Evolutionary conservation across 768 basidiomycete genomes (phyloP).

Genomic region (Cubamyces sp.): DNA sequence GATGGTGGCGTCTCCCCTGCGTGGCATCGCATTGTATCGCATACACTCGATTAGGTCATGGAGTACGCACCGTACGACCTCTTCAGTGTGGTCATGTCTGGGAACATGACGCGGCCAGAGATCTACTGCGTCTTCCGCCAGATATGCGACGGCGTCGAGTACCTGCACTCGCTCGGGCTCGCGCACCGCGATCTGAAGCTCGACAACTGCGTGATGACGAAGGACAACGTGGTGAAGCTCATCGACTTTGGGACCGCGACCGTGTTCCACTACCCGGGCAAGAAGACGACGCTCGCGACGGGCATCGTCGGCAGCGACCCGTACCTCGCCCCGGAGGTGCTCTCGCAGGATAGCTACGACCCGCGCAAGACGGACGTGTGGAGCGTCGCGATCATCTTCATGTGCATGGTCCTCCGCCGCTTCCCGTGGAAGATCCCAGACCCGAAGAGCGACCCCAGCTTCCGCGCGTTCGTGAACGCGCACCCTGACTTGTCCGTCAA

Average conservation of each 20-base stretch:
- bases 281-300: constrained; percentile 72
- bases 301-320: constrained; percentile 98
- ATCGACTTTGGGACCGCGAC: constrained; percentile 99
- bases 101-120: constrained; percentile 97
- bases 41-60: constrained; percentile 74
- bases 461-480: constrained; percentile 88
- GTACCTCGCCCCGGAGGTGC: constrained; percentile 96
- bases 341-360: constrained; percentile 81
- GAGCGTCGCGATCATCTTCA: constrained; percentile 97
- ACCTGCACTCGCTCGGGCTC: constrained; percentile 95
- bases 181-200: constrained; percentile 99
- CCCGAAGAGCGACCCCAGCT: constrained; percentile 88
- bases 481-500: constrained; percentile 80
- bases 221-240: constrained; percentile 91
- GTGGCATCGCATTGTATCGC: not conserved
- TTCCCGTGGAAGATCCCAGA: constrained; percentile 99
- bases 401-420: constrained; percentile 96
- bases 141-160: constrained; percentile 97
- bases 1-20: constrained; percentile 3
- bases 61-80: constrained; percentile 99
- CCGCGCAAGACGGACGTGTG: constrained; percentile 98
- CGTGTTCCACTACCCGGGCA: constrained; percentile 98
- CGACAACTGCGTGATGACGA: constrained; percentile 99
- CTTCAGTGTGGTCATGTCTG: constrained; percentile 99
- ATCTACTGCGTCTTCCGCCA: constrained; percentile 99